Evolutionary conservation across 2,329 filamentous ascomycete genomes (phyloP).

Genomic region (Sporothrix brasiliensis): DNA sequence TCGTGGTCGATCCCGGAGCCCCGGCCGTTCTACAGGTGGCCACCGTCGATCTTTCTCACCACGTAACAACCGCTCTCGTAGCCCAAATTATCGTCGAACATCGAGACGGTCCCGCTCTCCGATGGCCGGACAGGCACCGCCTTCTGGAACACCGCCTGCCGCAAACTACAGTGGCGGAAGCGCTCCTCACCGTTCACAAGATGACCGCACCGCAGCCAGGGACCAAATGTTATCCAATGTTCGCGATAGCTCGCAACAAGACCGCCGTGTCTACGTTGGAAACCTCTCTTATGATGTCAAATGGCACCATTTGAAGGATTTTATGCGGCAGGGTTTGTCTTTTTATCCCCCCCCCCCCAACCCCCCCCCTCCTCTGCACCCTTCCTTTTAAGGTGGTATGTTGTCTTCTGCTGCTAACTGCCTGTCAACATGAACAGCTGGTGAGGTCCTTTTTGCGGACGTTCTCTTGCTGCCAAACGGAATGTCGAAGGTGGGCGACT

Average conservation of each 20-base stretch:
- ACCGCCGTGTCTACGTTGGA: conserved; percentile 98
- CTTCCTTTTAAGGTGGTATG: neutral
- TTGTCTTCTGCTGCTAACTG: neutral
- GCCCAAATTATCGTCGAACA: conserved; percentile 75
- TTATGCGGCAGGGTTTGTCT: conserved; percentile 95
- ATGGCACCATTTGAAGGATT: conserved; percentile 99
- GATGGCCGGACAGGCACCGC: conserved; percentile 74
- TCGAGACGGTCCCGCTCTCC: conserved; percentile 79
- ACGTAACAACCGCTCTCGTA: conserved; percentile 72
- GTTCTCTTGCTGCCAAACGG: conserved; percentile 99
- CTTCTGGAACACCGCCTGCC: conserved; percentile 67
- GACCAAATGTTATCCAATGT: conserved; percentile 96
- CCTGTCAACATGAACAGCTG: conserved; percentile 64
- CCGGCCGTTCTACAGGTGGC: conserved; percentile 61
- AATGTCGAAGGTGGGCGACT: conserved; percentile 99
- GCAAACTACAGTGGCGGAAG: conserved; percentile 62
- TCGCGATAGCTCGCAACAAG: conserved; percentile 93
- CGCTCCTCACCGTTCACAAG: conserved; percentile 71
- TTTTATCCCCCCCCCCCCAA: neutral
- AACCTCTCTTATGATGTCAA: conserved; percentile 99
- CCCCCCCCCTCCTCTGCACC: neutral
- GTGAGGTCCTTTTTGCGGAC: conserved; percentile 99
- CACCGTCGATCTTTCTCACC: conserved; percentile 78
- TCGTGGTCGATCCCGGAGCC: conserved; percentile 82
- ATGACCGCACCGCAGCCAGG: conserved; percentile 80